phyloP scores from a whole-genome alignment of 2,329 filamentous ascomycete species.

The Nigrograna mackinnonii region DNA sequence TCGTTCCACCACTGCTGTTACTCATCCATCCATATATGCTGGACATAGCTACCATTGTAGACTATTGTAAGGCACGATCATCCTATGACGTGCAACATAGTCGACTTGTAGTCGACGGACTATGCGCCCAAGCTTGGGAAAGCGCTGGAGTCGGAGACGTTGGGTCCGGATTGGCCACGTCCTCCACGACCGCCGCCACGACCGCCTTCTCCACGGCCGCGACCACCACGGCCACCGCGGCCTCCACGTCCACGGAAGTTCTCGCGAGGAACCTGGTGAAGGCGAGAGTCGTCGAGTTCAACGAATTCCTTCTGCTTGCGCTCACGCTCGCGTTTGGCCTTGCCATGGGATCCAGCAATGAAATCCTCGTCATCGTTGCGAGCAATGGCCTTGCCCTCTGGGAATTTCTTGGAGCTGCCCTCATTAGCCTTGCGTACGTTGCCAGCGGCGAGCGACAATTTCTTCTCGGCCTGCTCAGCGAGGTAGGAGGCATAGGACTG shows the following conservation, averaged over 20 bases:
- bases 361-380: conserved; percentile 66
- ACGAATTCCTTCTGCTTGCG: conserved; percentile 89
- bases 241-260: conserved; percentile 45
- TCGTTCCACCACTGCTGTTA: no score
- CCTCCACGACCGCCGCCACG: conserved; percentile 58
- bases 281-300: conserved; percentile 78
- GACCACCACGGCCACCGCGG: conserved; percentile 58
- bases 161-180: conserved; percentile 50
- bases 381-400: conserved; percentile 71
- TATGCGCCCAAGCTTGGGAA: conserved; percentile 59
- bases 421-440: conserved; percentile 91
- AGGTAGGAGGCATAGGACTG: conserved; percentile 91
- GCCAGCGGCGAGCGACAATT: conserved; percentile 68
- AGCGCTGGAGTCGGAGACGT: conserved; percentile 54
- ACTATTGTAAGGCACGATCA: no score
- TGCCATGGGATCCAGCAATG: conserved; percentile 74
- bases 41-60: no score
- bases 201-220: conserved; percentile 51
- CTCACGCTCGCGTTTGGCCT: conserved; percentile 81
- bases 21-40: no score
- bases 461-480: conserved; percentile 75
- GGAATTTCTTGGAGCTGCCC: conserved; percentile 94
- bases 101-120: conserved; percentile 24
- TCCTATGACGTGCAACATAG: no score
- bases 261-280: conserved; percentile 57